Conservation (phyloP, 2,329 filamentous ascomycete genomes). For the Diaporthe batatas region DNA sequence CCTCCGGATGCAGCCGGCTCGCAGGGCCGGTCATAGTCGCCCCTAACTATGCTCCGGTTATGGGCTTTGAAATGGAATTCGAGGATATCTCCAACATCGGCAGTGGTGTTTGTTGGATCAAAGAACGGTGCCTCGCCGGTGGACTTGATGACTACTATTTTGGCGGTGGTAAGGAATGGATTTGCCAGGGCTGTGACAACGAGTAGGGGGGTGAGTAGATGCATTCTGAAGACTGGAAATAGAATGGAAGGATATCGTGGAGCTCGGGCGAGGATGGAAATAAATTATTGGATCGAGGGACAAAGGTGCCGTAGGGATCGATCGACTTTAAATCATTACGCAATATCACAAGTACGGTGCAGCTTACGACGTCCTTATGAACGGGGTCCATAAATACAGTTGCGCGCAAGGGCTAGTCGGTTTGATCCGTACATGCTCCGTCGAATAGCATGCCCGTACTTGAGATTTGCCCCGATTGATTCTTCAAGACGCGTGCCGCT, state of each 20-base stretch:
- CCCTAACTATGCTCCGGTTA: slow-evolving; percentile 64
- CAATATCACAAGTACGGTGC: neutral
- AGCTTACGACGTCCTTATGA: neutral
- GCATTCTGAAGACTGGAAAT: neutral
- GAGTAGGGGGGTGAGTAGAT: neutral
- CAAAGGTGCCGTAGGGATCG: neutral
- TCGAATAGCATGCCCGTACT: slow-evolving; percentile 6
- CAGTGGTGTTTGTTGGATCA: slow-evolving; percentile 58
- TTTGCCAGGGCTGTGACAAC: slow-evolving; percentile 14
- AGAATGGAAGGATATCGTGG: neutral
- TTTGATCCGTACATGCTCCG: slow-evolving; percentile 7
- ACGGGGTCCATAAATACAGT: slow-evolving; percentile 10
- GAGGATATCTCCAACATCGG: slow-evolving; percentile 60
- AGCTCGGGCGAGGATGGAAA: neutral
- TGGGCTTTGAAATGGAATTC: slow-evolving; percentile 66
- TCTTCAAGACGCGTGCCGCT: neutral
- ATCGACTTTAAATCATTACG: slow-evolving; percentile 2
- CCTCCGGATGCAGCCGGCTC: slow-evolving; percentile 54
- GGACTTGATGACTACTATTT: slow-evolving; percentile 54
- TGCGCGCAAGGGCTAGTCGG: slow-evolving; percentile 18
- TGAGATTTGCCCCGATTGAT: neutral
- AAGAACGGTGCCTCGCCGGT: slow-evolving; percentile 54
- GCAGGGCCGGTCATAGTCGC: slow-evolving; percentile 63
- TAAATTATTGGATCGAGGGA: neutral
- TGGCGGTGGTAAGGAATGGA: slow-evolving; percentile 36